Conservation (phyloP, 2,329 filamentous ascomycete genomes). For the Penicillium sp. region DNA sequence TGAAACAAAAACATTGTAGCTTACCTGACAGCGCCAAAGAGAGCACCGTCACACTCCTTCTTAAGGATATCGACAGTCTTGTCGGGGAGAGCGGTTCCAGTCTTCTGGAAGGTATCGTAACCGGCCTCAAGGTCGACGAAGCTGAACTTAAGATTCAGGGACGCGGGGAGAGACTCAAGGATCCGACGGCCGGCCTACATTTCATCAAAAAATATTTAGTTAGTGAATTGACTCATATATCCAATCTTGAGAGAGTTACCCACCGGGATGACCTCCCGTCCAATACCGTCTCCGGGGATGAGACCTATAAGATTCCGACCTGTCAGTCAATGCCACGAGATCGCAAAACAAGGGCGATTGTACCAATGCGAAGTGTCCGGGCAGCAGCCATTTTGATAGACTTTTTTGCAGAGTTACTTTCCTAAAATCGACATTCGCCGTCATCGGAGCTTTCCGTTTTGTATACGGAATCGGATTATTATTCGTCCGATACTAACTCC, state of each 20-base stretch:
- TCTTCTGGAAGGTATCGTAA: conserved; percentile 89
- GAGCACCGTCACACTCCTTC: conserved; percentile 88
- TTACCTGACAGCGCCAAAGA: conserved; percentile 88
- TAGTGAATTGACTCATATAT: conserved; percentile 9
- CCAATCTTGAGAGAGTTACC: conserved; percentile 15
- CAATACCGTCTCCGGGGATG: conserved; percentile 97
- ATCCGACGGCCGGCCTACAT: conserved; percentile 72
- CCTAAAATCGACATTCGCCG: conserved; percentile 24
- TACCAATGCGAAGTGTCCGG: conserved; percentile 67
- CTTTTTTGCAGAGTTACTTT: conserved; percentile 19
- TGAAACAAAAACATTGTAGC: not conserved
- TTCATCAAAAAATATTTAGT: conserved; percentile 11
- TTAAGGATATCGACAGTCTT: conserved; percentile 85
- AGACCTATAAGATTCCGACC: conserved; percentile 60
- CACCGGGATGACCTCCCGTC: conserved; percentile 93
- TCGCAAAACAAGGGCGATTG: conserved; percentile 29
- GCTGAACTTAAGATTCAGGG: conserved; percentile 87
- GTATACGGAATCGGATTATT: conserved; percentile 20
- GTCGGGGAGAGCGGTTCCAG: conserved; percentile 82
- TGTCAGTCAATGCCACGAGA: conserved; percentile 12
- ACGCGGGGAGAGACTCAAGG: conserved; percentile 88
- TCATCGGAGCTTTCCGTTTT: conserved; percentile 32
- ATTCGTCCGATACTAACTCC: conserved; percentile 23
- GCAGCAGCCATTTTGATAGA: conserved; percentile 48
- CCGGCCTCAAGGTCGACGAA: conserved; percentile 92